These are phyloP conservation scores for Nicotiana rustica DNA, from an alignment of 305 asterid species.

Conservation along the genomic window DNA sequence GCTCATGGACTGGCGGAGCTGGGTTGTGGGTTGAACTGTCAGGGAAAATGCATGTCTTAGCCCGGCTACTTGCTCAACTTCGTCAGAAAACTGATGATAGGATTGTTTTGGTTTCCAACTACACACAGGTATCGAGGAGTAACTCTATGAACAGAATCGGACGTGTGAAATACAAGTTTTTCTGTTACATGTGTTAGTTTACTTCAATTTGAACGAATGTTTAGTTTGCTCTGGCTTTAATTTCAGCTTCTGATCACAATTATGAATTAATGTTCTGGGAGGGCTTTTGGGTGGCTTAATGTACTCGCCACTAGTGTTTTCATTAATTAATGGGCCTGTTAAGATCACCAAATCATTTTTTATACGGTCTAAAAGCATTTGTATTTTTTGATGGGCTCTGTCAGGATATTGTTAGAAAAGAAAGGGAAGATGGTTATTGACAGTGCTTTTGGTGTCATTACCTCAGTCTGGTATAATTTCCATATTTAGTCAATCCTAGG, in stretches of 20 bases:
- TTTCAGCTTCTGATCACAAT: not conserved
- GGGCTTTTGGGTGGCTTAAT: conserved; percentile 11
- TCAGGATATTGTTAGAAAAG: conserved; percentile 3
- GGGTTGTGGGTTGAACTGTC: conserved; percentile 98
- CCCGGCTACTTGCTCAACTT: conserved; percentile 92
- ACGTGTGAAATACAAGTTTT: not conserved
- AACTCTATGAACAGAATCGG: conserved; percentile 3
- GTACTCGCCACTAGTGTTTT: not conserved
- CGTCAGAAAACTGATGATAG: conserved; percentile 90
- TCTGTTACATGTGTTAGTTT: conserved; percentile 6
- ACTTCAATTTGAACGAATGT: not conserved
- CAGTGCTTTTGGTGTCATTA: conserved; percentile 20
- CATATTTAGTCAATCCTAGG: conserved; percentile 2
- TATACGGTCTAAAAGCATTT: not conserved
- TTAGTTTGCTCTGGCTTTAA: not conserved
- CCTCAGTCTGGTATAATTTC: conserved; percentile 9
- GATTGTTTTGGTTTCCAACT: conserved; percentile 95
- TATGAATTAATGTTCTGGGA: conserved; percentile 11
- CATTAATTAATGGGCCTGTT: not conserved
- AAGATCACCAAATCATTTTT: not conserved
- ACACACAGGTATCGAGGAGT: conserved; percentile 78
- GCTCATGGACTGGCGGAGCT: conserved; percentile 97
- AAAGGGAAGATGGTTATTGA: not conserved
- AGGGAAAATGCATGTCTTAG: conserved; percentile 97
- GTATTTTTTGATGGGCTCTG: conserved; percentile 4